phyloP scores from a whole-genome alignment of 1,284 basidiomycete species.

The Takashimella koratensis region DNA sequence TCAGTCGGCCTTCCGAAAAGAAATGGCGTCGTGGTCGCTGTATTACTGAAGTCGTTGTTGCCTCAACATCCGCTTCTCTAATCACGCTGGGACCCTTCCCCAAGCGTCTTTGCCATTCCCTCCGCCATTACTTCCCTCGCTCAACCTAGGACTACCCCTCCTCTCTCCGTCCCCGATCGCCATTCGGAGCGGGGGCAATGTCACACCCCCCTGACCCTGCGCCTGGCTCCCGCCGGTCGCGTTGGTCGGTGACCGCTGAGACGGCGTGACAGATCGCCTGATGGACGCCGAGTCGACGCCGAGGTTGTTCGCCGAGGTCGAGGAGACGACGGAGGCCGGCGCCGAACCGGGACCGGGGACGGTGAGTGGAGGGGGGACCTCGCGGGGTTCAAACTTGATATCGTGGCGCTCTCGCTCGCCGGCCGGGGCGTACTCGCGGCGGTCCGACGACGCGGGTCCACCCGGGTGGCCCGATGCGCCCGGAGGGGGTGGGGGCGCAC shows the following conservation, averaged over 20 bases:
- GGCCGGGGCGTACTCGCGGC: neutral
- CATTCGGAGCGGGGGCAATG: slow-evolving; percentile 26
- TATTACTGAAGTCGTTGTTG: neutral
- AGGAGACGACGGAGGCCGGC: neutral
- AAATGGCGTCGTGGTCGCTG: neutral
- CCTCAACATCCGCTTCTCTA: neutral
- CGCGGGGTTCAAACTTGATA: neutral
- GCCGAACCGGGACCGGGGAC: neutral
- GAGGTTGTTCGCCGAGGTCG: neutral
- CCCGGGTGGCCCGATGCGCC: neutral
- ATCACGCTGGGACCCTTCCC: neutral
- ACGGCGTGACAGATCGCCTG: neutral
- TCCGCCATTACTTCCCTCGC: neutral
- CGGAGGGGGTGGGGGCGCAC: neutral
- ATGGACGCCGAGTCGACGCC: neutral
- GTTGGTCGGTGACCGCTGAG: neutral
- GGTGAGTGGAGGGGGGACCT: neutral
- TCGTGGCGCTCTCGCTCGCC: neutral
- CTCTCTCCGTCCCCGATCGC: slow-evolving; percentile 12
- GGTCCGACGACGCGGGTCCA: neutral
- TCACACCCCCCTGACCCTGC: slow-evolving; percentile 11
- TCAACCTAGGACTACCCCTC: neutral
- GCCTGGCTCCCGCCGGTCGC: neutral
- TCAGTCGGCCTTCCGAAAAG: neutral
- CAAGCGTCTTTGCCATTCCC: neutral